These are phyloP conservation scores for Globisporangium splendens DNA, from an alignment of 352 stramenopile genomes.

Conservation along the genomic window DNA sequence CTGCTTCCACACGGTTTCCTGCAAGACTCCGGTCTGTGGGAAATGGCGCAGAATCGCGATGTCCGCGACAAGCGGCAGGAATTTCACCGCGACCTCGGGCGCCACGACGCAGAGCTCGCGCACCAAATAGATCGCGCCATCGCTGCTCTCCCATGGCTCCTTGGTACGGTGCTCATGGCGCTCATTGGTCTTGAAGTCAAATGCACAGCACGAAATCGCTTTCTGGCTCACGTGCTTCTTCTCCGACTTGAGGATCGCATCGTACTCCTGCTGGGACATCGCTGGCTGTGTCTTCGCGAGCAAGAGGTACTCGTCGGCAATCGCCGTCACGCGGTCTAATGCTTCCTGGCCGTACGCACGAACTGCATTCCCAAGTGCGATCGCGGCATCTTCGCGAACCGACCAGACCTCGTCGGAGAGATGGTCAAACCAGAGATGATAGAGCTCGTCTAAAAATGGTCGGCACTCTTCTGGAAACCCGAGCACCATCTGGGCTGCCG, in stretches of 20 bases:
- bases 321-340: conserved; percentile 67
- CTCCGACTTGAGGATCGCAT: conserved; percentile 88
- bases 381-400: conserved; percentile 94
- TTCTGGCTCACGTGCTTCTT: conserved; percentile 92
- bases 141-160: conserved; percentile 93
- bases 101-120: conserved; percentile 85
- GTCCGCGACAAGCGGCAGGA: conserved; percentile 60
- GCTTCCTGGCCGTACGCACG: conserved; percentile 87
- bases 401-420: conserved; percentile 97
- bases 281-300: conserved; percentile 89
- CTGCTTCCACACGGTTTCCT: conserved; percentile 86
- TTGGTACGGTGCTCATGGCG: conserved; percentile 82
- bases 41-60: conserved; percentile 76
- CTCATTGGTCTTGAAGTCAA: conserved; percentile 93
- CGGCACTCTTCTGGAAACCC: conserved; percentile 87
- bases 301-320: conserved; percentile 66
- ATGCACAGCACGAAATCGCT: conserved; percentile 93
- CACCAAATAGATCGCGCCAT: conserved; percentile 95
- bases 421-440: conserved; percentile 92
- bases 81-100: conserved; percentile 43
- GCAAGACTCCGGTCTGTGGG: conserved; percentile 64
- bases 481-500: conserved; percentile 74
- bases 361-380: conserved; percentile 92
- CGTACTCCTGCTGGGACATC: conserved; percentile 92
- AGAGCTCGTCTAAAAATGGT: conserved; percentile 85